phyloP scores from a whole-genome alignment of 257 asterid genomes.

The Solanum chiquidenum region DNA sequence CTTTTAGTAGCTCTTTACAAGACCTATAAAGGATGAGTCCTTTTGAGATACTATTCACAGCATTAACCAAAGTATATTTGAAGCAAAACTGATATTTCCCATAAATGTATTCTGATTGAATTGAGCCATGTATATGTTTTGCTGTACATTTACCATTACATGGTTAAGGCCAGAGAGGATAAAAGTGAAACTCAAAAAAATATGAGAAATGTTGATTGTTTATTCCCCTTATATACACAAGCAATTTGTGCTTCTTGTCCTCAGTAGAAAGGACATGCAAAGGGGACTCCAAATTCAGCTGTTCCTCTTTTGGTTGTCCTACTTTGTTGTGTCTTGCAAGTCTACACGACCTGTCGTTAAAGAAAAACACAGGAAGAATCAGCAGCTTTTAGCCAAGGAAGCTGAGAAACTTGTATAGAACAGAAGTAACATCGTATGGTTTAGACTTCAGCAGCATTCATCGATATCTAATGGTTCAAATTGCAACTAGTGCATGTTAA shows the following conservation, averaged over 20 bases:
- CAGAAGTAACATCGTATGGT: neutral
- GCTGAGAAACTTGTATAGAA: neutral
- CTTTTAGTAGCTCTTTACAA: neutral
- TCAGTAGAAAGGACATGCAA: neutral
- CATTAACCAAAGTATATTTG: neutral
- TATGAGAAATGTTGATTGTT: neutral
- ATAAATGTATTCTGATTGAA: neutral
- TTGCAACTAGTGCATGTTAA: neutral
- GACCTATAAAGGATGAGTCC: neutral
- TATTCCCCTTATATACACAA: conserved; percentile 22
- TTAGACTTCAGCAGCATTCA: neutral
- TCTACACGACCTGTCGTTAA: conserved; percentile 48
- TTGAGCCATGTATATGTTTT: neutral
- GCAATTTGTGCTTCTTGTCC: conserved; percentile 9
- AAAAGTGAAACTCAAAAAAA: neutral
- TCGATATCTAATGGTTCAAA: neutral
- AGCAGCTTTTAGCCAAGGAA: neutral
- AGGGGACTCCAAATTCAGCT: neutral
- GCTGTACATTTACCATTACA: neutral
- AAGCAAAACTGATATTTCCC: neutral
- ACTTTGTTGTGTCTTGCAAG: conserved; percentile 48
- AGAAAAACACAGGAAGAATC: neutral
- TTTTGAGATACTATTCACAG: neutral
- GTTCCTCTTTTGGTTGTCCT: conserved; percentile 41
- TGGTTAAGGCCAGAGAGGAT: neutral